Percentiles rank a stretch among this genome's conserved stretches.
Conservation (phyloP, 371 early-diverging fungal genomes). For the Lichtheimia ramosa region DNA sequence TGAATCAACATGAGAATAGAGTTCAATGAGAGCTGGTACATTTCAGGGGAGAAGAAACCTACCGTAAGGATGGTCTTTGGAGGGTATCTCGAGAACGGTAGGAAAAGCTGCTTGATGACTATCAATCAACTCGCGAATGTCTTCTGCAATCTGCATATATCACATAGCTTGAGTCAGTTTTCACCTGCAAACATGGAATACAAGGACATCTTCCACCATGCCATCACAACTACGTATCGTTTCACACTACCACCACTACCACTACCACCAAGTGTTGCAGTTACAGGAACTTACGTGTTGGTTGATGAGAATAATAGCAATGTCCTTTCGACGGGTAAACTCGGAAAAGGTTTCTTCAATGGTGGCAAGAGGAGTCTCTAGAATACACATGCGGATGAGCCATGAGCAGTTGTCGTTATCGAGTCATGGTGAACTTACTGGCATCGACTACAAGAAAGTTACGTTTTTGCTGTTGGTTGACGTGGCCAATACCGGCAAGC, state of each 20-base stretch:
- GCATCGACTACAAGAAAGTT: slow-evolving; percentile 96
- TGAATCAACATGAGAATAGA: slow-evolving; percentile 4
- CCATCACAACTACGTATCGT: too few species aligned
- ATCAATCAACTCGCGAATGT: slow-evolving; percentile 89
- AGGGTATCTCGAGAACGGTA: slow-evolving; percentile 96
- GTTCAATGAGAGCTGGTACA: neutral
- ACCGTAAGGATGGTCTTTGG: slow-evolving; percentile 97
- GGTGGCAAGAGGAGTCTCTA: slow-evolving; percentile 87
- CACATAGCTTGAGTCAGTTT: too few species aligned
- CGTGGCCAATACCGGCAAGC: slow-evolving; percentile 95
- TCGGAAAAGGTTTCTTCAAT: slow-evolving; percentile 90
- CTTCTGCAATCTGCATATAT: slow-evolving; percentile 82
- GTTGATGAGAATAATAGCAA: slow-evolving; percentile 97
- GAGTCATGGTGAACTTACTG: slow-evolving; percentile 58
- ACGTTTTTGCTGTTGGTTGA: slow-evolving; percentile 77
- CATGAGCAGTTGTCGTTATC: neutral
- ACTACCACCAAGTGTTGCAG: neutral
- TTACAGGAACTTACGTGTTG: slow-evolving; percentile 75
- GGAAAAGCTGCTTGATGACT: slow-evolving; percentile 93
- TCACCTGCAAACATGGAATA: neutral
- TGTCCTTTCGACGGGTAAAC: slow-evolving; percentile 92
- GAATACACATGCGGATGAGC: neutral
- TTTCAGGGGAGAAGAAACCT: slow-evolving; percentile 30
- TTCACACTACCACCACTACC: too few species aligned
- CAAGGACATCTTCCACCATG: too few species aligned